Conservation (phyloP, 1,284 basidiomycete genomes). For the Malassezia sympodialis region DNA sequence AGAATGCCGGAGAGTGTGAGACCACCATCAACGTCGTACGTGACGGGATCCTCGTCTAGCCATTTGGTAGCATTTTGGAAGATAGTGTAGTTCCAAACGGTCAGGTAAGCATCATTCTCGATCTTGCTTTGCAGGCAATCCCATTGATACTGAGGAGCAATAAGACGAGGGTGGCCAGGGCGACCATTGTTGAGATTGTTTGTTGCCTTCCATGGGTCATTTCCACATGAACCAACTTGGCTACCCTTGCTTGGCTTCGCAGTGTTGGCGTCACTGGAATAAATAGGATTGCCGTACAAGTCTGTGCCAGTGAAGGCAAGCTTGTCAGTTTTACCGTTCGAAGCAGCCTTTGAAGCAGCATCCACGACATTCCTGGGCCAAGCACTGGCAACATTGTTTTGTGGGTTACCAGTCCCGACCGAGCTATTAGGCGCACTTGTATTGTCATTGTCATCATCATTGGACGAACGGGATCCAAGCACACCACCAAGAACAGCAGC, state of each 20-base stretch:
- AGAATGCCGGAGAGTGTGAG: slow-evolving; percentile 68
- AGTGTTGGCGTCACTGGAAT: slow-evolving; percentile 52
- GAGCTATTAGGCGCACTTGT: slow-evolving; percentile 27
- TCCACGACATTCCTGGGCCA: slow-evolving; percentile 33
- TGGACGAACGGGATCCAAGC: slow-evolving; percentile 55
- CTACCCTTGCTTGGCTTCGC: slow-evolving; percentile 21
- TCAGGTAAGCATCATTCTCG: slow-evolving; percentile 70
- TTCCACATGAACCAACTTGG: slow-evolving; percentile 5
- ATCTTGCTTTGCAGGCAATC: slow-evolving; percentile 68
- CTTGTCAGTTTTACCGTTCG: slow-evolving; percentile 59
- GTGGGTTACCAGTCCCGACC: slow-evolving; percentile 26
- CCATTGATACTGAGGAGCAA: slow-evolving; percentile 89
- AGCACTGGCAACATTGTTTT: slow-evolving; percentile 17
- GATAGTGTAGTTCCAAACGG: slow-evolving; percentile 80
- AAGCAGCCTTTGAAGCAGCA: slow-evolving; percentile 58
- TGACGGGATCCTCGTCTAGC: slow-evolving; percentile 55
- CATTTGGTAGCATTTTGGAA: slow-evolving; percentile 74
- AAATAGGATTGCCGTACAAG: slow-evolving; percentile 68
- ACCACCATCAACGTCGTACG: slow-evolving; percentile 65
- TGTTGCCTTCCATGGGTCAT: slow-evolving; percentile 40
- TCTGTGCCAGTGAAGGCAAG: slow-evolving; percentile 58
- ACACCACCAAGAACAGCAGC: slow-evolving; percentile 70
- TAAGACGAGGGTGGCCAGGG: slow-evolving; percentile 68
- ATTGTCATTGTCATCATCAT: slow-evolving; percentile 51
- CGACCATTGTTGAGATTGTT: slow-evolving; percentile 66